Evolutionary conservation across 805 yeast genomes (phyloP), one percentile per base, ranked within the genome.

Genomic region (Naumovozyma dairenensis): DNA sequence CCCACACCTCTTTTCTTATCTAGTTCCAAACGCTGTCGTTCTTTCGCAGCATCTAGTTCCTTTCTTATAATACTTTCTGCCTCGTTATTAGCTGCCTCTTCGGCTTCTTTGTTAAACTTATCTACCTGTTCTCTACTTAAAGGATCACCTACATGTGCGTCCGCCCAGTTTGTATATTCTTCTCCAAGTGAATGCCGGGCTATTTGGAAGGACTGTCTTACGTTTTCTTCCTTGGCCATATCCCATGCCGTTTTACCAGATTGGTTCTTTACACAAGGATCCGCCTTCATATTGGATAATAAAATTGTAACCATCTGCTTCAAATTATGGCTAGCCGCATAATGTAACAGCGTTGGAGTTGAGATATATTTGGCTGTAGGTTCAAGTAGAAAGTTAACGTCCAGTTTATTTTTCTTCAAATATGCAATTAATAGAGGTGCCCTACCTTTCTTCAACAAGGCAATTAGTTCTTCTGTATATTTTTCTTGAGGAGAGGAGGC

Each of bases 321-420:
- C 16, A 77, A 61, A 3, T 83, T 82, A 36, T 75, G 65, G 6
- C 75, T 65, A 0, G 96, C 61, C 0, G 94, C 89, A 52, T 65
- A 84, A 50, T 86, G 94, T 20, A 92, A 60, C 37, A 82, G 54
- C 0, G 94, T 83, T 4, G 96, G 94, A 0, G 57, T 52, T 0
- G 76, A 65, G 9, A 65, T 59, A 46, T 69, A 79, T 35, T 68
- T 71, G 0, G 60, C 41, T 6, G 51, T 56, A 0, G 96, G 95
- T 22, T 66, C 55, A 4, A 89, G 54, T 14, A 29, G 31, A 40
- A 75, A 72, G 40, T 82, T 67, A 6, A 69, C 64, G 28, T 66
- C 61, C 1, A 82, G 53, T 1, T 68, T 66, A 45, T 83, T 66
- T 40, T 74, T 72, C 37, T 67, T 69, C 33, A 87, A 39, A 48